phyloP scores from a whole-genome alignment of 352 stramenopile species.

The Pythium sukuiense region DNA sequence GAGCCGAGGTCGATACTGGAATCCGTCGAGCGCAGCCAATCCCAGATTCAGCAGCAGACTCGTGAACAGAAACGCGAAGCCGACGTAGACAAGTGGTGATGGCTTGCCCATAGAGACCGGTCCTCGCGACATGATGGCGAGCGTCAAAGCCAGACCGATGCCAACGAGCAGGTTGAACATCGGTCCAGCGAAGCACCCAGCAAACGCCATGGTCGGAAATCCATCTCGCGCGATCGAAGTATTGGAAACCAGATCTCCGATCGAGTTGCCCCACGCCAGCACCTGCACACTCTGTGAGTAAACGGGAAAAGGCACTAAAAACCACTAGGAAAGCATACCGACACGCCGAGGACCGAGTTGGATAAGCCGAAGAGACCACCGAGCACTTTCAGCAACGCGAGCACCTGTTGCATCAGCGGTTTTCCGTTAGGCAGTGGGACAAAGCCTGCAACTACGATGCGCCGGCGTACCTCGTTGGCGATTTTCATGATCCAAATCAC shows the following conservation, averaged over 20 bases:
- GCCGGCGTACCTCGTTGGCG: conserved; percentile 52
- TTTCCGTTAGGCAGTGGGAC: not conserved
- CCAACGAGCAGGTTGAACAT: conserved; percentile 83
- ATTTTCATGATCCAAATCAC: conserved; percentile 89
- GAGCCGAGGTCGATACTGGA: conserved; percentile 55
- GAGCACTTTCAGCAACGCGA: conserved; percentile 71
- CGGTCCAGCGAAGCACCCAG: conserved; percentile 76
- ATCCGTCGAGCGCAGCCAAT: conserved; percentile 52
- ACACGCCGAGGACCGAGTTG: conserved; percentile 73
- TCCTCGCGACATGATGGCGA: conserved; percentile 54
- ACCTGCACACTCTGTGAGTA: conserved; percentile 36
- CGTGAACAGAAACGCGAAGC: conserved; percentile 62
- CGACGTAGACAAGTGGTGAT: conserved; percentile 62
- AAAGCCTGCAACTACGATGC: too few species aligned
- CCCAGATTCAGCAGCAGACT: conserved; percentile 71
- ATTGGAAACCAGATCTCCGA: conserved; percentile 78
- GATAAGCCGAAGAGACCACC: conserved; percentile 75
- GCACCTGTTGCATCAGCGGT: conserved; percentile 29
- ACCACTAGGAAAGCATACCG: conserved; percentile 37
- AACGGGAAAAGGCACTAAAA: not conserved
- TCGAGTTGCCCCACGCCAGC: conserved; percentile 78
- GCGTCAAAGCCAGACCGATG: conserved; percentile 64
- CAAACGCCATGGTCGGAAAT: conserved; percentile 83
- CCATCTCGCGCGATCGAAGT: conserved; percentile 77
- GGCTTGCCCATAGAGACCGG: conserved; percentile 55